phyloP scores from a whole-genome alignment of 176 grass and related monocot species.

The Thalia dealbata region DNA sequence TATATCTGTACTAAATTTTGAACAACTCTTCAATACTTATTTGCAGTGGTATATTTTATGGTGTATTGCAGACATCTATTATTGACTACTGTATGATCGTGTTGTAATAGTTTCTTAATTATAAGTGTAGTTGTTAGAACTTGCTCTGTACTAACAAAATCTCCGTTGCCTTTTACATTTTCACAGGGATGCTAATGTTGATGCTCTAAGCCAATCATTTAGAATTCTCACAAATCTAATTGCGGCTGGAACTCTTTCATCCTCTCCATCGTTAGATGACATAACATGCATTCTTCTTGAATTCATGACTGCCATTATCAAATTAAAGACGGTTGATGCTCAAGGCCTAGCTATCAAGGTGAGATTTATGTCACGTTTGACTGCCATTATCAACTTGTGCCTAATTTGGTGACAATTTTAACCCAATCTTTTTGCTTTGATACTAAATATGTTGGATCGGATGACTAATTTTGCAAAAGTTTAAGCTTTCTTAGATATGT shows the following conservation, averaged over 20 bases:
- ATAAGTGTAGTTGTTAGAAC: background rate
- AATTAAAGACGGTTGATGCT: constrained; percentile 52
- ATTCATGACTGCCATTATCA: constrained; percentile 55
- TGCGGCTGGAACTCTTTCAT: constrained; percentile 44
- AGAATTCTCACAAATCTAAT: constrained; percentile 80
- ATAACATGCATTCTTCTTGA: constrained; percentile 53
- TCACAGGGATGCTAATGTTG: constrained; percentile 58
- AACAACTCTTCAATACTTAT: too few relatives aligned
- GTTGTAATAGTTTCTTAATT: background rate
- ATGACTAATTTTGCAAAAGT: too few relatives aligned
- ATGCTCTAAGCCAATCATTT: constrained; percentile 61
- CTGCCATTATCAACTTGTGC: too few relatives aligned
- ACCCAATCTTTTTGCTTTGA: too few relatives aligned
- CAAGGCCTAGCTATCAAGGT: constrained; percentile 66
- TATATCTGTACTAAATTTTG: too few relatives aligned
- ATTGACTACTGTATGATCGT: background rate
- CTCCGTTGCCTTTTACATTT: background rate
- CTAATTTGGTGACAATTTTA: too few relatives aligned
- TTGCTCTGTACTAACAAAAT: background rate
- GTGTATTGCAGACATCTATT: background rate
- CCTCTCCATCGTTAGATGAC: constrained; percentile 46
- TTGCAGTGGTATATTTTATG: too few relatives aligned
- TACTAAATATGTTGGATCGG: too few relatives aligned
- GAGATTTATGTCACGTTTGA: too few relatives aligned
- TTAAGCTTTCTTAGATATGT: too few relatives aligned